These are phyloP conservation scores for Daldinia childiae DNA, from an alignment of 495 filamentous ascomycete genomes.

Conservation along the genomic window DNA sequence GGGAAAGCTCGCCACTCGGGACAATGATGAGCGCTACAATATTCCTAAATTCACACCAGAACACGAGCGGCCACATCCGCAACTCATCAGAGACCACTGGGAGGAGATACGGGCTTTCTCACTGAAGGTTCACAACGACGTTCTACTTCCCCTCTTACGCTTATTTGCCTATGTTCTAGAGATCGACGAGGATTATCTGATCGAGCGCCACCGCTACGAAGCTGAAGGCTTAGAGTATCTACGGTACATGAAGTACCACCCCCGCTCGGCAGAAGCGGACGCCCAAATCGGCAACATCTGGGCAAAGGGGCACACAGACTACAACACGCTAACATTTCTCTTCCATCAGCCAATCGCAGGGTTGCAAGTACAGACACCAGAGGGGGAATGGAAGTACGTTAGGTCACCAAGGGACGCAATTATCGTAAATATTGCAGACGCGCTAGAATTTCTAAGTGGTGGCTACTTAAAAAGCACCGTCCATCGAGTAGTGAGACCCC, in stretches of 20 bases:
- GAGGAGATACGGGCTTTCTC: slow-evolving; percentile 60
- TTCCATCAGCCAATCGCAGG: slow-evolving; percentile 67
- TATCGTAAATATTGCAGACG: slow-evolving; percentile 62
- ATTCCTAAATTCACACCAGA: slow-evolving; percentile 63
- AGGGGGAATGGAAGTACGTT: slow-evolving; percentile 56
- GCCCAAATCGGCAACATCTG: slow-evolving; percentile 54
- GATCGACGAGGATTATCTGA: slow-evolving; percentile 62
- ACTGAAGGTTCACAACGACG: slow-evolving; percentile 57
- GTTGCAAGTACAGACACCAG: slow-evolving; percentile 57
- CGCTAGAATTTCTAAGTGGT: slow-evolving; percentile 58
- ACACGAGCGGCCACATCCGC: slow-evolving; percentile 55
- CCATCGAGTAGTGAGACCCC: slow-evolving; percentile 61
- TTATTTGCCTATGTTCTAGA: slow-evolving; percentile 63
- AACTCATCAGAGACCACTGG: slow-evolving; percentile 51
- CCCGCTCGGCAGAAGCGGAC: slow-evolving; percentile 57
- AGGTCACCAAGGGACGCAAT: slow-evolving; percentile 60
- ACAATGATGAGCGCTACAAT: slow-evolving; percentile 67
- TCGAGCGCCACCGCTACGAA: slow-evolving; percentile 61
- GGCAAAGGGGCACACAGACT: slow-evolving; percentile 62
- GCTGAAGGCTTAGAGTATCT: slow-evolving; percentile 57
- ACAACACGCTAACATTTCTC: slow-evolving; percentile 62
- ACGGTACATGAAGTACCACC: slow-evolving; percentile 65
- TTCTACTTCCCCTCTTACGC: slow-evolving; percentile 56
- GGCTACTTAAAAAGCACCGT: slow-evolving; percentile 62
- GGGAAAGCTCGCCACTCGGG: slow-evolving; percentile 47